These are phyloP conservation scores for Beta vulgaris DNA, from an alignment of 148 eudicot species.

Conservation along the genomic window DNA sequence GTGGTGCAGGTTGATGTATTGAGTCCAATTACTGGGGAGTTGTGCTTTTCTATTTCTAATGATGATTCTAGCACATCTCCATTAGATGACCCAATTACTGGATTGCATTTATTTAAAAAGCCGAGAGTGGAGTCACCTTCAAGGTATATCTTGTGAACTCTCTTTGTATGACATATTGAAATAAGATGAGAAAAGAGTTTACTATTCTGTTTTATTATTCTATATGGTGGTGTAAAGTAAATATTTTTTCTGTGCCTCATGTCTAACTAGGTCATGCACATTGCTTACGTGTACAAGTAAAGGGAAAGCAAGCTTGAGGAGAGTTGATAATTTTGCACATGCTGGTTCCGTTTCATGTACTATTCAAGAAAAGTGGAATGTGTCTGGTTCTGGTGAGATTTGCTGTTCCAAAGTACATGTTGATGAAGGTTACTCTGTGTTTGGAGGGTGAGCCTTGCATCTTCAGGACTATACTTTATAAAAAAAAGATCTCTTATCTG, in stretches of 20 bases:
- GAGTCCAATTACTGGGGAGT: slow-evolving; percentile 69
- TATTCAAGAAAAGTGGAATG: slow-evolving; percentile 47
- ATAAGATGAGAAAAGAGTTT: neutral
- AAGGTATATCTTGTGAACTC: slow-evolving; percentile 40
- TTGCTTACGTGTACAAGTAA: slow-evolving; percentile 72
- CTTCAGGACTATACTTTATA: too few species aligned
- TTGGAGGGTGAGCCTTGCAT: slow-evolving; percentile 62
- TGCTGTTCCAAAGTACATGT: slow-evolving; percentile 60
- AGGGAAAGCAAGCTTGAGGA: slow-evolving; percentile 63
- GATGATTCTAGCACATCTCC: slow-evolving; percentile 32
- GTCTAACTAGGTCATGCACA: slow-evolving; percentile 54
- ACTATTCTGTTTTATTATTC: neutral
- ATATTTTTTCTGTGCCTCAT: neutral
- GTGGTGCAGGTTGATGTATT: slow-evolving; percentile 60
- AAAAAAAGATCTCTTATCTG: neutral
- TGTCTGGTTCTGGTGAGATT: slow-evolving; percentile 54
- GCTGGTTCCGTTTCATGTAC: slow-evolving; percentile 14
- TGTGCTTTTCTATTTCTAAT: slow-evolving; percentile 40
- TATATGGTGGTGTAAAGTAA: neutral
- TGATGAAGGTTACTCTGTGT: slow-evolving; percentile 67
- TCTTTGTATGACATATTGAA: neutral
- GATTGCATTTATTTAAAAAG: slow-evolving; percentile 74
- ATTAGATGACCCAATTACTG: slow-evolving; percentile 55
- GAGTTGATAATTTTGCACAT: slow-evolving; percentile 33
- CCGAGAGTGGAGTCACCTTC: slow-evolving; percentile 39